Conservation (phyloP, 179 eudicot species). For the Nepenthes alata region DNA sequence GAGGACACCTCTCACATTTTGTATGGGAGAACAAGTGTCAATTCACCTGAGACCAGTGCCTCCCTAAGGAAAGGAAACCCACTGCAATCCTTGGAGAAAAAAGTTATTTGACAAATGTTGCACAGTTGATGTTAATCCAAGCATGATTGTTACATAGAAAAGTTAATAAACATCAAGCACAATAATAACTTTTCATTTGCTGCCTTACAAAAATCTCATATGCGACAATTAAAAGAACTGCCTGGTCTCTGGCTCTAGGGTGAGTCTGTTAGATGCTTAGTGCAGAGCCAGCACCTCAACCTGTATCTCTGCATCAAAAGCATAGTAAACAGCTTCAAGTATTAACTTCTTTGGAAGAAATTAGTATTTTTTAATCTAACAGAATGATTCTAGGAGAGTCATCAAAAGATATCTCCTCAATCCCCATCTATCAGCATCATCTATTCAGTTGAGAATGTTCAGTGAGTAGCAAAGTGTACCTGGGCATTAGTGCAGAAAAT, state of each 20-base stretch:
- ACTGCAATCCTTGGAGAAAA: conserved; percentile 35
- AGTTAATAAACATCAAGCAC: conserved; percentile 15
- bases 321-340: conserved; percentile 49
- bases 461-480: no score
- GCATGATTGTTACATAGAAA: conserved; percentile 12
- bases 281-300: conserved; percentile 60
- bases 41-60: conserved; percentile 34
- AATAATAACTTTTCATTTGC: conserved; percentile 10
- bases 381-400: conserved; percentile 1
- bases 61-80: conserved; percentile 30
- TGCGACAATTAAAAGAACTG: conserved; percentile 25
- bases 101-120: conserved; percentile 21
- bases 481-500: no score
- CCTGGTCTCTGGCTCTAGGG: conserved; percentile 47
- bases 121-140: conserved; percentile 19
- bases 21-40: conserved; percentile 32
- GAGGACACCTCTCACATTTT: conserved; percentile 69
- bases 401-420: not conserved
- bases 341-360: conserved; percentile 27
- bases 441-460: not conserved
- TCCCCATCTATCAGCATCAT: not conserved
- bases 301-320: conserved; percentile 83
- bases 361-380: conserved; percentile 8
- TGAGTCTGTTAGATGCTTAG: conserved; percentile 46
- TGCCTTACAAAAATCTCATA: conserved; percentile 39